phyloP scores from a whole-genome alignment of 768 basidiomycete genomes.

The Lentinus tigrinus region DNA sequence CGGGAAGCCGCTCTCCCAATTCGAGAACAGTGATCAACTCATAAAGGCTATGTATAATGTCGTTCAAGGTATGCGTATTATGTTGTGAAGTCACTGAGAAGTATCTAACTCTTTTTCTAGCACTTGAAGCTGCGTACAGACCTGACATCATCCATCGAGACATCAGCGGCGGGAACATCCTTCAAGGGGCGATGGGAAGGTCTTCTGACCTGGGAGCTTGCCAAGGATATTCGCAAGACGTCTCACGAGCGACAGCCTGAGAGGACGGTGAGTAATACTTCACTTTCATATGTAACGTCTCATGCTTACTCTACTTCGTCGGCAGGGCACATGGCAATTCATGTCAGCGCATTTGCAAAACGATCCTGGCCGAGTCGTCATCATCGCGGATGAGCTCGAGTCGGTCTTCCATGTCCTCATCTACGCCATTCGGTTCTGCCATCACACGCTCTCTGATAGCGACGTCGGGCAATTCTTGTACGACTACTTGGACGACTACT shows the following conservation, averaged over 20 bases:
- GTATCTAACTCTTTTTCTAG: not conserved
- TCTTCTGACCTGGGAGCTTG: constrained; percentile 5
- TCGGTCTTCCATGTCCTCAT: too few relatives aligned
- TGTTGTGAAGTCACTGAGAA: not conserved
- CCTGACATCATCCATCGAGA: constrained; percentile 3
- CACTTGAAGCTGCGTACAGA: not conserved
- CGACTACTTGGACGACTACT: constrained; percentile 3
- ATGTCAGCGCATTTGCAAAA: too few relatives aligned
- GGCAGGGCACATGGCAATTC: too few relatives aligned
- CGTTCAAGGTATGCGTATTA: not conserved
- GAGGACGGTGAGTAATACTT: too few relatives aligned
- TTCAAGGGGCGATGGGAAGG: not conserved
- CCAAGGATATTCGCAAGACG: not conserved
- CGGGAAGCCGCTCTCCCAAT: not conserved
- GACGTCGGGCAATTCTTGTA: constrained; percentile 10
- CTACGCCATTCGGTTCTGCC: not conserved
- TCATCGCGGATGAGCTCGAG: too few relatives aligned
- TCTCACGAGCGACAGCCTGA: too few relatives aligned
- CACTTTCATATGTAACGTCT: too few relatives aligned
- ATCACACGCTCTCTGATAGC: constrained; percentile 5
- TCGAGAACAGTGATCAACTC: not conserved
- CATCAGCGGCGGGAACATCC: constrained; percentile 10
- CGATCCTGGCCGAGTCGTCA: too few relatives aligned
- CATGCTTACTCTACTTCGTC: too few relatives aligned
- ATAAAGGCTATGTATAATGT: not conserved